Evolutionary conservation across 805 yeast species (phyloP).

Genomic region (Candida argentea): DNA sequence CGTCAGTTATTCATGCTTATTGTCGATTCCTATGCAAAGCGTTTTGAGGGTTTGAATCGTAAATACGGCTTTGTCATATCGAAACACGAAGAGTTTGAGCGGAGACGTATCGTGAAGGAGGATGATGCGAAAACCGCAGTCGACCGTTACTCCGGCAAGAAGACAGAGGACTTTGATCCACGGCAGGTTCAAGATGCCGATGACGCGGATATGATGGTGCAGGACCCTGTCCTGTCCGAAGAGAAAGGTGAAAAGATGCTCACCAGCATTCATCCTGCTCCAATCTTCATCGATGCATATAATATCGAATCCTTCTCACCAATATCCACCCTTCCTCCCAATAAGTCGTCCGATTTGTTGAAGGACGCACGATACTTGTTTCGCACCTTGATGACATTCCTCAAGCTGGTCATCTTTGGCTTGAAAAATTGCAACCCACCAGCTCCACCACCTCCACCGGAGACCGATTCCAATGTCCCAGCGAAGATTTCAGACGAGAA

Average conservation of each 20-base stretch:
- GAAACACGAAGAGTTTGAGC: conserved; percentile 47
- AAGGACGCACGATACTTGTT: conserved; percentile 84
- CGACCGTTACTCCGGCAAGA: conserved; percentile 24
- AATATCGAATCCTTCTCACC: conserved; percentile 39
- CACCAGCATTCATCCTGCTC: too few species aligned
- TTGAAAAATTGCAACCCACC: conserved; percentile 85
- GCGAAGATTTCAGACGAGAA: conserved; percentile 34
- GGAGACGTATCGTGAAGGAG: conserved; percentile 27
- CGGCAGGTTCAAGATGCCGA: conserved; percentile 16
- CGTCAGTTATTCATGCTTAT: conserved; percentile 78
- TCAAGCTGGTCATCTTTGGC: conserved; percentile 84
- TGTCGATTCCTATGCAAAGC: conserved; percentile 76
- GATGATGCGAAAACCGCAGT: conserved; percentile 34
- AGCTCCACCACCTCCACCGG: conserved; percentile 33
- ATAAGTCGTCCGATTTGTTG: conserved; percentile 51
- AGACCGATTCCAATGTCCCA: conserved; percentile 35
- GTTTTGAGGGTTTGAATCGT: conserved; percentile 67
- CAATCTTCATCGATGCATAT: conserved; percentile 21
- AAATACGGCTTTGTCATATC: conserved; percentile 57
- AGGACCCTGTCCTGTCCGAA: conserved; percentile 2
- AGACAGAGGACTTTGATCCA: conserved; percentile 1
- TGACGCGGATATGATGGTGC: conserved; percentile 9
- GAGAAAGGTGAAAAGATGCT: conserved; percentile 7
- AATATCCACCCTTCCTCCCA: conserved; percentile 43
- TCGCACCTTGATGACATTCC: conserved; percentile 79